Percentiles rank a stretch among this genome's conserved stretches.
These are phyloP conservation scores for Populus trichocarpa DNA, from an alignment of 441 rosid species.

Conservation along the genomic window DNA sequence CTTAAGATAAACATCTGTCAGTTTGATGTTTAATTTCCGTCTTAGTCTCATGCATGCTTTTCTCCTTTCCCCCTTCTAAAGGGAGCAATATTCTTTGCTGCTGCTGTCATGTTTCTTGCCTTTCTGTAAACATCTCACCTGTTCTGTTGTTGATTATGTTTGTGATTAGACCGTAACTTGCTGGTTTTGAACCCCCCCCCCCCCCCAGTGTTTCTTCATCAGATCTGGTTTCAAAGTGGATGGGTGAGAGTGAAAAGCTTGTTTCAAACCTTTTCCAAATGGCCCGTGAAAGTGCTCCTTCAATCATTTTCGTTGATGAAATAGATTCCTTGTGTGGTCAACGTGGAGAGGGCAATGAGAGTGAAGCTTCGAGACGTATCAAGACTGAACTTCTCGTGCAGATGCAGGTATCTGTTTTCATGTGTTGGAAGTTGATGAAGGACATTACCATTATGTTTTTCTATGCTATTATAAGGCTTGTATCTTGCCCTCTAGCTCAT, in stretches of 20 bases:
- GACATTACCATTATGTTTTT: not conserved
- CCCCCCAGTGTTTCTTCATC: slow-evolving; percentile 78
- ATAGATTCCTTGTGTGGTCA: slow-evolving; percentile 97
- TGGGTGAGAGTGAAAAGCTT: slow-evolving; percentile 99
- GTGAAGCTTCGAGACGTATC: slow-evolving; percentile 99
- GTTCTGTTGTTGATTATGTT: not conserved
- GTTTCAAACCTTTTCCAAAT: slow-evolving; percentile 95
- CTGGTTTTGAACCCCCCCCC: not conserved
- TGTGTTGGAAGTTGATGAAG: not conserved
- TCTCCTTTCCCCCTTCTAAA: not conserved
- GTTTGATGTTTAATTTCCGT: not conserved
- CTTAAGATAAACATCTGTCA: not conserved
- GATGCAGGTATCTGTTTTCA: slow-evolving; percentile 75
- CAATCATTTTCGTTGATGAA: slow-evolving; percentile 94
- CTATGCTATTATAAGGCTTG: not conserved
- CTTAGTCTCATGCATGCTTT: not conserved
- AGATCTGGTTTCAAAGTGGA: slow-evolving; percentile 99
- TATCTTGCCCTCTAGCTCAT: not conserved
- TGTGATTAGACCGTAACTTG: not conserved
- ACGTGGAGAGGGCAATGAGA: slow-evolving; percentile 99
- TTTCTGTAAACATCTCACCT: not conserved
- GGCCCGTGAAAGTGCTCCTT: slow-evolving; percentile 99
- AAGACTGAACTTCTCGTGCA: slow-evolving; percentile 99
- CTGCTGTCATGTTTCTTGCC: not conserved
- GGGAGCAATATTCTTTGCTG: not conserved